Evolutionary conservation across 2,329 filamentous ascomycete genomes (phyloP).

Genomic region (Cordyceps militaris): DNA sequence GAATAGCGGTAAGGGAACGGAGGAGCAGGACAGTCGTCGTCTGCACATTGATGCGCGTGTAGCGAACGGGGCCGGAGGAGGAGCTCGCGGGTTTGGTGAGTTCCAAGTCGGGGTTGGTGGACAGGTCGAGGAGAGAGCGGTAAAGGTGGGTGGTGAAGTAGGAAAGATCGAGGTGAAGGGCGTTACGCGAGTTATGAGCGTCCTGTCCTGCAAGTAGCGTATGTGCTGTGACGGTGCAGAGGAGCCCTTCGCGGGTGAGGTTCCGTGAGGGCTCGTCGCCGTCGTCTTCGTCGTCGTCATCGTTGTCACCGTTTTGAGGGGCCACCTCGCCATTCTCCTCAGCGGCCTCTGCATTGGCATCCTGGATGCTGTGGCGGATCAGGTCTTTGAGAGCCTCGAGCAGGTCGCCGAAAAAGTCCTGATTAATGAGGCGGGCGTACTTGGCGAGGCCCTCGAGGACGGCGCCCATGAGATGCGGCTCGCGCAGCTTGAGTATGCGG

Average conservation of each 20-base stretch:
- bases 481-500: conserved; percentile 78
- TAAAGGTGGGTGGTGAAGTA: conserved; percentile 96
- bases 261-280: conserved; percentile 52
- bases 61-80: conserved; percentile 30
- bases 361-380: conserved; percentile 64
- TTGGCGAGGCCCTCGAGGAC: conserved; percentile 90
- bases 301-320: conserved; percentile 35
- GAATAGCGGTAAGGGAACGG: conserved; percentile 72
- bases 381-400: conserved; percentile 92
- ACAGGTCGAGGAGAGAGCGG: conserved; percentile 70
- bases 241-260: conserved; percentile 74
- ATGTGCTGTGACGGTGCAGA: conserved; percentile 94
- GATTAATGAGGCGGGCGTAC: conserved; percentile 95
- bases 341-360: conserved; percentile 39
- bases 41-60: conserved; percentile 77
- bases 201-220: conserved; percentile 95
- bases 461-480: conserved; percentile 86
- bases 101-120: conserved; percentile 80
- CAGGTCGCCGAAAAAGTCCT: conserved; percentile 96
- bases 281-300: conserved; percentile 36
- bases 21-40: conserved; percentile 91
- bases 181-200: conserved; percentile 71
- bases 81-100: conserved; percentile 46
- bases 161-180: conserved; percentile 81
- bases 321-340: conserved; percentile 34